Evolutionary conservation across 352 stramenopile genomes (phyloP), one percentile per base, ranked within the genome.

Genomic region (Blastocystis sp.): DNA sequence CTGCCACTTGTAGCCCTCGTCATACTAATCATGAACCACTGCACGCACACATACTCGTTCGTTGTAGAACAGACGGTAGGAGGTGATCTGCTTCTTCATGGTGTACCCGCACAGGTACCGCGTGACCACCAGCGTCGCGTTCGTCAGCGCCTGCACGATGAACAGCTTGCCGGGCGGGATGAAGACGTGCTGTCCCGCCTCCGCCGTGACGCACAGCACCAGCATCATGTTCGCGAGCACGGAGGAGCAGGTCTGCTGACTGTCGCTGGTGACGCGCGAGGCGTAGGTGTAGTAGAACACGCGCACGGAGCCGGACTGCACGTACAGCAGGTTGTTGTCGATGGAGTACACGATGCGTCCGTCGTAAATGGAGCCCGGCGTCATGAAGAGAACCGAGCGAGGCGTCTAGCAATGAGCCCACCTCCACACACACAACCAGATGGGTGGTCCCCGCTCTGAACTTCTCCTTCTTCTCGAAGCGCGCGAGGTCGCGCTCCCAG

Each of bases 1-100:
- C 74, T 69, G 74, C 74, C 74, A 85, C 61, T 85, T 85, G 74
- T 69, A 85, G 3, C n/a, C 21, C 24, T 85, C 74, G n/a, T 85
- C 74, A 29, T 55, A 67, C 51, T 62, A 45, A 4, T 50, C 13
- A 62, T 50, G 6, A 41, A 67, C 21, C 60, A 39, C 26, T 33
- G 13, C 60, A 4, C 21, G 3, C 24, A 67, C 2, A 4, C n/a
- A 13, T 51, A 85, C 60, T 24, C 21, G 21, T 16, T 67, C 31
- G 33, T 31, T 67, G 51, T 67, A 85, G 10, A 85, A 45, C 41
- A 69, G 50, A 1, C 74, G 74, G 41, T 85, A 85, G 16, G 74
- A 35, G 33, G 50, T 67, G 50, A 85, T 66, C n/a, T 85, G 74
- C 9, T 59, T 51, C 31, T 59, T 51, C 45, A 85, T 85, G 26